A percentile compares a stretch with the other conserved stretches of the same genome.
Conservation (phyloP, 225 moss, liverwort and hornwort species). For the Pseudisothecium myosuroides region DNA sequence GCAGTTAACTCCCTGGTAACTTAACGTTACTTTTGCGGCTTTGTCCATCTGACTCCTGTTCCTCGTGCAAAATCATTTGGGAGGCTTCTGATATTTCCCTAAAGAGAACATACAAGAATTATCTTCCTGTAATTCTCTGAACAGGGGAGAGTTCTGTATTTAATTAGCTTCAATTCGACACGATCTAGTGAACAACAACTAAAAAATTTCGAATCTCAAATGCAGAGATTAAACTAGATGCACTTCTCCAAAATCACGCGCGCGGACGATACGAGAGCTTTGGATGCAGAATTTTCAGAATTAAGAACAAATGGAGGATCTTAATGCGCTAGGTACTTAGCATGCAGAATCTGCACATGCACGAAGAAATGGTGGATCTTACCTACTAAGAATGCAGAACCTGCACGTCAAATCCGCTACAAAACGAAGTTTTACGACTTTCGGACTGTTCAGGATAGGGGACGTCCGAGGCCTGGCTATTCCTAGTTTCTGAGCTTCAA, state of each 20-base stretch:
- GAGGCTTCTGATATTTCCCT: background rate
- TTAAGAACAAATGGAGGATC: background rate
- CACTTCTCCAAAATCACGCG: background rate
- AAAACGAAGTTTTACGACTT: background rate
- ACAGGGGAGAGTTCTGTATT: background rate
- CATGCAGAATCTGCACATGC: background rate
- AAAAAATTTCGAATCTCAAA: background rate
- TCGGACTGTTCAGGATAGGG: background rate
- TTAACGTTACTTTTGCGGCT: too few species aligned
- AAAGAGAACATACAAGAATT: background rate
- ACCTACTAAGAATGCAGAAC: background rate
- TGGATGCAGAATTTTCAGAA: background rate
- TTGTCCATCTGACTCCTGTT: background rate
- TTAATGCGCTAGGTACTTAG: background rate
- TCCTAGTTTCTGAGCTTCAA: background rate
- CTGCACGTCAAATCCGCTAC: background rate
- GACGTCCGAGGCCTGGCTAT: background rate
- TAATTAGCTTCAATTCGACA: background rate
- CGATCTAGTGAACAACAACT: background rate
- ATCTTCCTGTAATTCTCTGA: background rate
- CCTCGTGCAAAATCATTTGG: too few species aligned
- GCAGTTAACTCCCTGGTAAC: too few species aligned
- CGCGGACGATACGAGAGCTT: background rate
- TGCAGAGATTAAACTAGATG: background rate
- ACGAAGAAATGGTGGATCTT: background rate